Conservation (phyloP, 768 basidiomycete species). For the Scleroderma bovista region DNA sequence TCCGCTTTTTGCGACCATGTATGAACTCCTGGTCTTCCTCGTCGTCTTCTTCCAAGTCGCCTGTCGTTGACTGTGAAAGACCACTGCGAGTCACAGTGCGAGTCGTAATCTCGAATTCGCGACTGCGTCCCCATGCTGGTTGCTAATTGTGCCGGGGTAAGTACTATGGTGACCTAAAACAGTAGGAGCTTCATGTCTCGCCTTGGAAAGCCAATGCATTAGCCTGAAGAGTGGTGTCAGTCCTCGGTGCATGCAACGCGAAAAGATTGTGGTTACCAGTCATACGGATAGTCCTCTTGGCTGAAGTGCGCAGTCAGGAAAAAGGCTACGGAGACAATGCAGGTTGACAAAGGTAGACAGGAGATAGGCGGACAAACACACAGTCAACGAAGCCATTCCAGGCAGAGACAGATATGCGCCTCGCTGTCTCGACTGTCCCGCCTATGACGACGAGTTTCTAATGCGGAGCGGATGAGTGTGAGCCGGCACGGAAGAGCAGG, state of each 20-base stretch:
- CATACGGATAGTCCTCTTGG: slow-evolving; percentile 83
- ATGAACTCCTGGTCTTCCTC: slow-evolving; percentile 57
- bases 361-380: slow-evolving; percentile 22
- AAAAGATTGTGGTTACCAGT: slow-evolving; percentile 55
- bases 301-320: slow-evolving; percentile 87
- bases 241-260: neutral
- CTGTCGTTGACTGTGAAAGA: slow-evolving; percentile 61
- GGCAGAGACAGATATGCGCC: slow-evolving; percentile 73
- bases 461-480: slow-evolving; percentile 1
- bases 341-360: slow-evolving; percentile 3
- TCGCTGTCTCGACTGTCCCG: slow-evolving; percentile 82
- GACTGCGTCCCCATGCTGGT: slow-evolving; percentile 85
- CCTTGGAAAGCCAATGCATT: slow-evolving; percentile 88
- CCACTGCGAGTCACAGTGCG: slow-evolving; percentile 62
- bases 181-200: slow-evolving; percentile 21
- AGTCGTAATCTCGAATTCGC: slow-evolving; percentile 88
- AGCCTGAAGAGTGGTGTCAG: slow-evolving; percentile 43
- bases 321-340: slow-evolving; percentile 50
- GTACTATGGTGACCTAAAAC: slow-evolving; percentile 3
- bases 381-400: slow-evolving; percentile 91
- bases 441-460: slow-evolving; percentile 90
- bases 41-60: slow-evolving; percentile 78
- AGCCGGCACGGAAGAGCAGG: neutral
- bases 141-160: slow-evolving; percentile 46
- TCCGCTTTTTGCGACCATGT: slow-evolving; percentile 68